phyloP scores from a whole-genome alignment of 2,329 filamentous ascomycete species.

The Stachybotrys elegans region DNA sequence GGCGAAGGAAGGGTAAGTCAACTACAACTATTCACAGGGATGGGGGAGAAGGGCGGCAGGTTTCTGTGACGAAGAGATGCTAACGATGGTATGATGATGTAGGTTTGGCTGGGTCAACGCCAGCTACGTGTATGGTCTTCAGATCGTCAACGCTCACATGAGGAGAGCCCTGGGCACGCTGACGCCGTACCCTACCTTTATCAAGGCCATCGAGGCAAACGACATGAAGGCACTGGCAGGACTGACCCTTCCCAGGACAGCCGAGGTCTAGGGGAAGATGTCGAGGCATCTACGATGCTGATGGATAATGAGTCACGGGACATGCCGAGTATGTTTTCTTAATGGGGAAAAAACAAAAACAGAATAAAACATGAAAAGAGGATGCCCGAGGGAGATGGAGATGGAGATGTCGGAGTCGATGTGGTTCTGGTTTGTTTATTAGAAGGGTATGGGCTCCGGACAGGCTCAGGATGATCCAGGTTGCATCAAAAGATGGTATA shows the following conservation, averaged over 20 bases:
- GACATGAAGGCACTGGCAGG: conserved; percentile 48
- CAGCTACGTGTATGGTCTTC: conserved; percentile 89
- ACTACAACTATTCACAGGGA: background rate
- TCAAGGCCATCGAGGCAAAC: conserved; percentile 58
- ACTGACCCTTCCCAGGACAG: conserved; percentile 20
- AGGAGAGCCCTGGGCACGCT: conserved; percentile 81
- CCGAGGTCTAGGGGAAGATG: too few species aligned
- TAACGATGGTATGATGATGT: conserved; percentile 19
- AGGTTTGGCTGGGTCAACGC: conserved; percentile 99
- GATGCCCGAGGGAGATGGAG: too few species aligned
- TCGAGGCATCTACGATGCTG: background rate
- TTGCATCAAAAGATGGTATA: too few species aligned
- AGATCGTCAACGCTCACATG: conserved; percentile 85
- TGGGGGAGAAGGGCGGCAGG: conserved; percentile 3
- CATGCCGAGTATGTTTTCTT: conserved; percentile 4
- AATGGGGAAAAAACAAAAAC: too few species aligned
- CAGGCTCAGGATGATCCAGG: too few species aligned
- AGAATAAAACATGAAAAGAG: background rate
- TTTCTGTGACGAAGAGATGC: conserved; percentile 8
- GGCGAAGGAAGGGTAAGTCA: conserved; percentile 84
- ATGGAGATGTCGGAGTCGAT: too few species aligned
- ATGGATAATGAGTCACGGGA: conserved; percentile 5
- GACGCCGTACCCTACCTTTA: conserved; percentile 80
- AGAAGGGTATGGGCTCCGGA: too few species aligned
- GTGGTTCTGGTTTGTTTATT: too few species aligned